A percentile compares a stretch with the other conserved stretches of the same genome.
Evolutionary conservation across 257 asterid species (phyloP).

Genomic region (Linaria vulgaris): DNA sequence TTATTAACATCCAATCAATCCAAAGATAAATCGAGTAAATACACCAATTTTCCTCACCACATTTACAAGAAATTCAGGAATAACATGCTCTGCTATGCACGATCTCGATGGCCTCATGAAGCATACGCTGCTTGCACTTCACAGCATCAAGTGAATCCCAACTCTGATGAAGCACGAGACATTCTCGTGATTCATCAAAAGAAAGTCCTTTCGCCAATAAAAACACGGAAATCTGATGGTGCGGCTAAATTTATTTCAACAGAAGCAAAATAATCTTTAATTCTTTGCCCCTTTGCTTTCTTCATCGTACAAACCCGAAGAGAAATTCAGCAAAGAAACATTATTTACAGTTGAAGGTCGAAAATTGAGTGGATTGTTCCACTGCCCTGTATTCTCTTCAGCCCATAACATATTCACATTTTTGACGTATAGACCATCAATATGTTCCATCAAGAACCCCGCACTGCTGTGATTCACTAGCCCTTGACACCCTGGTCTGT

Average conservation of each 20-base stretch:
- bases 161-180: too few species aligned
- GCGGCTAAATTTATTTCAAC: neutral
- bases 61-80: too few species aligned
- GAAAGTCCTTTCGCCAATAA: too few species aligned
- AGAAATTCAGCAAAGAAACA: slow-evolving; percentile 56
- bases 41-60: too few species aligned
- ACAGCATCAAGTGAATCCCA: too few species aligned
- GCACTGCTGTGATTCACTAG: slow-evolving; percentile 76
- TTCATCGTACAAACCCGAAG: slow-evolving; percentile 46
- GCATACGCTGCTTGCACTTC: too few species aligned
- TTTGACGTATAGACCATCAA: slow-evolving; percentile 66
- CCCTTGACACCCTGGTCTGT: slow-evolving; percentile 89
- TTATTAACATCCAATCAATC: too few species aligned
- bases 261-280: neutral
- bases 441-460: slow-evolving; percentile 86
- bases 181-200: too few species aligned
- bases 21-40: too few species aligned
- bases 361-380: slow-evolving; percentile 91
- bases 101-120: too few species aligned
- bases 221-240: neutral
- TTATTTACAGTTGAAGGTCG: slow-evolving; percentile 81
- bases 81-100: too few species aligned
- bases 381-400: slow-evolving; percentile 39
- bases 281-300: slow-evolving; percentile 2
- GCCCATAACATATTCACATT: slow-evolving; percentile 75